These are phyloP conservation scores for Pyrrhoderma lamaoense DNA, from an alignment of 1,284 basidiomycete species.

Conservation along the genomic window DNA sequence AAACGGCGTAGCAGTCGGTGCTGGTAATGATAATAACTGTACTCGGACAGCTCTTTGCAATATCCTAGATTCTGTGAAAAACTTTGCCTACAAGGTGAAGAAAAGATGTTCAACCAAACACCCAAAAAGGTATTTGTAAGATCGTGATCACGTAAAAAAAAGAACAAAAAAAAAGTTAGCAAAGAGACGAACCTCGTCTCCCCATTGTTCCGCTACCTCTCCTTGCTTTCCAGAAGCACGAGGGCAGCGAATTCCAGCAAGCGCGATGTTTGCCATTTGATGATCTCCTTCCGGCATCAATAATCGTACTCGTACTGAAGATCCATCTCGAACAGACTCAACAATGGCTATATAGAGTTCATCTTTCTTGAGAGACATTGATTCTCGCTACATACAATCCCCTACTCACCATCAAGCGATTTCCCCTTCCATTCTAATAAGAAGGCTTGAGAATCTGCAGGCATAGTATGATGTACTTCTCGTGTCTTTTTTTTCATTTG, in stretches of 20 bases:
- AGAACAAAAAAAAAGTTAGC: slow-evolving; percentile 6
- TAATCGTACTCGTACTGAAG: slow-evolving; percentile 83
- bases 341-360: slow-evolving; percentile 59
- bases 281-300: slow-evolving; percentile 85
- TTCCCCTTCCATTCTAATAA: slow-evolving; percentile 89
- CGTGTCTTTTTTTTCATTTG: slow-evolving; percentile 51
- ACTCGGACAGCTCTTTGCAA: slow-evolving; percentile 87
- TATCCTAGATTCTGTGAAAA: slow-evolving; percentile 89
- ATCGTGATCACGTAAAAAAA: slow-evolving; percentile 14
- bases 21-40: slow-evolving; percentile 82
- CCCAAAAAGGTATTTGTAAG: too few relatives aligned
- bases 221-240: slow-evolving; percentile 67
- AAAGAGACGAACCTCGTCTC: slow-evolving; percentile 63
- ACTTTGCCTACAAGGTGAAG: slow-evolving; percentile 64
- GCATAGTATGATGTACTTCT: slow-evolving; percentile 81
- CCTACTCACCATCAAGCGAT: slow-evolving; percentile 66
- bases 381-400: neutral
- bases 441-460: slow-evolving; percentile 82
- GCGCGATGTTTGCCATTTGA: slow-evolving; percentile 75
- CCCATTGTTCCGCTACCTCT: slow-evolving; percentile 73
- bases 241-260: slow-evolving; percentile 83
- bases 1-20: slow-evolving; percentile 74
- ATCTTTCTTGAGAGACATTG: slow-evolving; percentile 2
- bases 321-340: slow-evolving; percentile 91
- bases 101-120: slow-evolving; percentile 20